A percentile compares a stretch with the other conserved stretches of the same genome.
These are phyloP conservation scores for Penicillium thymicola DNA, from an alignment of 2,329 filamentous ascomycete genomes.

Conservation along the genomic window DNA sequence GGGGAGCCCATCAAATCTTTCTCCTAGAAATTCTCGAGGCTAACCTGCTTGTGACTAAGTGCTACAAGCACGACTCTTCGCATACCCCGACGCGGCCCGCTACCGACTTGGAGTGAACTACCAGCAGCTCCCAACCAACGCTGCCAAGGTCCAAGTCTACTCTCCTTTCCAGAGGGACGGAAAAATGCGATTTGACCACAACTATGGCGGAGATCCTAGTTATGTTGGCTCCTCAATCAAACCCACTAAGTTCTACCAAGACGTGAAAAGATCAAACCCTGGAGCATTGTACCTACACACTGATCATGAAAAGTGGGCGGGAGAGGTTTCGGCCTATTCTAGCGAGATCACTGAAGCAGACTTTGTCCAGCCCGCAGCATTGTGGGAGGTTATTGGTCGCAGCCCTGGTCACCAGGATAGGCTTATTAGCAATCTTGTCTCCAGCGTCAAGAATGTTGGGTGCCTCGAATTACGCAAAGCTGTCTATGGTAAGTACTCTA, in stretches of 20 bases:
- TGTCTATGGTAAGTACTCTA: constrained; percentile 28
- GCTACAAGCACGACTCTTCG: constrained; percentile 59
- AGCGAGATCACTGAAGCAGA: constrained; percentile 26
- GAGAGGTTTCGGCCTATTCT: constrained; percentile 22
- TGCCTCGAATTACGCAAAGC: constrained; percentile 21
- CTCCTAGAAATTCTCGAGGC: not conserved
- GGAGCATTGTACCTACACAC: constrained; percentile 19
- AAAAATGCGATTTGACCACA: constrained; percentile 43
- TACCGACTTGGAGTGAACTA: constrained; percentile 44
- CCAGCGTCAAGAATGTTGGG: constrained; percentile 20
- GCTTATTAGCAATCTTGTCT: constrained; percentile 29
- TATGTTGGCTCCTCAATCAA: constrained; percentile 43
- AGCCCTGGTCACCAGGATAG: constrained; percentile 35
- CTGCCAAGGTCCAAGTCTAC: constrained; percentile 36
- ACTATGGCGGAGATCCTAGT: constrained; percentile 59
- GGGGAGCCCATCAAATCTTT: not conserved
- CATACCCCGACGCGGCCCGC: constrained; percentile 56
- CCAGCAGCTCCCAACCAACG: constrained; percentile 42
- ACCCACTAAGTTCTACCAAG: constrained; percentile 19
- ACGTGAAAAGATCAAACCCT: not conserved
- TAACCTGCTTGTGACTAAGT: constrained; percentile 34
- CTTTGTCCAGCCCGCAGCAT: constrained; percentile 29
- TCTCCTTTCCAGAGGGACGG: constrained; percentile 52
- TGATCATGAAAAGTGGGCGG: constrained; percentile 31
- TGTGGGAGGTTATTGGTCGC: constrained; percentile 33